These are phyloP conservation scores for Daldinia eschscholtzii DNA, from an alignment of 2,329 filamentous ascomycete genomes.

Conservation along the genomic window DNA sequence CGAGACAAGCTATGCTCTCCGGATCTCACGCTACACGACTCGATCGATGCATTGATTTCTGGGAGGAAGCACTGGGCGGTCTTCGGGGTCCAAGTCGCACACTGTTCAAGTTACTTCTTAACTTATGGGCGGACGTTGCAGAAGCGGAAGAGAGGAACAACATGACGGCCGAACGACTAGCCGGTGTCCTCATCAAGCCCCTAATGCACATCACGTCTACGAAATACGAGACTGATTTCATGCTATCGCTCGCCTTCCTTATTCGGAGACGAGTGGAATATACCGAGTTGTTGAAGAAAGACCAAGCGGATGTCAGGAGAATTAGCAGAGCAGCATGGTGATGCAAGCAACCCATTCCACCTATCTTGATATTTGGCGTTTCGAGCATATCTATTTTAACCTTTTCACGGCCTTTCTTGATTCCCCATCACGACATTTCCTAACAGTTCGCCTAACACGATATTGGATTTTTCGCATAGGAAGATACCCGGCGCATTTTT, in stretches of 20 bases:
- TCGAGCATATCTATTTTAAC: slow-evolving; percentile 8
- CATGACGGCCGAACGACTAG: slow-evolving; percentile 60
- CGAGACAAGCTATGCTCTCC: slow-evolving; percentile 55
- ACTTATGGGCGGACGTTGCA: slow-evolving; percentile 59
- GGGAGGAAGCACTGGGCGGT: slow-evolving; percentile 60
- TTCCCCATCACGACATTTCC: slow-evolving; percentile 20
- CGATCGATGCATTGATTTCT: slow-evolving; percentile 61
- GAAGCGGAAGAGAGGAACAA: slow-evolving; percentile 56
- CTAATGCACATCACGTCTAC: slow-evolving; percentile 55
- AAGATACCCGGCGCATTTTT: slow-evolving; percentile 40
- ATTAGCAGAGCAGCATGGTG: slow-evolving; percentile 49
- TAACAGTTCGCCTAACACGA: slow-evolving; percentile 19
- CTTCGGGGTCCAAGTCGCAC: slow-evolving; percentile 55
- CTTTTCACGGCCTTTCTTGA: slow-evolving; percentile 7
- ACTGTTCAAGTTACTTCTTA: slow-evolving; percentile 59
- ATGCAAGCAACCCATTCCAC: background rate
- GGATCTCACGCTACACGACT: slow-evolving; percentile 53
- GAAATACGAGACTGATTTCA: slow-evolving; percentile 56
- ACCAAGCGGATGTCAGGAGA: slow-evolving; percentile 46
- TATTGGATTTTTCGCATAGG: slow-evolving; percentile 29
- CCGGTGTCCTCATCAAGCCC: slow-evolving; percentile 55
- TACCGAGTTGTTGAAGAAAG: slow-evolving; percentile 53
- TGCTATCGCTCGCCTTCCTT: slow-evolving; percentile 60
- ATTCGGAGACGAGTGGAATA: slow-evolving; percentile 60
- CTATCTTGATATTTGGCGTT: slow-evolving; percentile 5